Percentiles rank a stretch among this genome's conserved stretches.
Conservation (phyloP, 495 filamentous ascomycete genomes). For the Hypoxylon subgilvum region DNA sequence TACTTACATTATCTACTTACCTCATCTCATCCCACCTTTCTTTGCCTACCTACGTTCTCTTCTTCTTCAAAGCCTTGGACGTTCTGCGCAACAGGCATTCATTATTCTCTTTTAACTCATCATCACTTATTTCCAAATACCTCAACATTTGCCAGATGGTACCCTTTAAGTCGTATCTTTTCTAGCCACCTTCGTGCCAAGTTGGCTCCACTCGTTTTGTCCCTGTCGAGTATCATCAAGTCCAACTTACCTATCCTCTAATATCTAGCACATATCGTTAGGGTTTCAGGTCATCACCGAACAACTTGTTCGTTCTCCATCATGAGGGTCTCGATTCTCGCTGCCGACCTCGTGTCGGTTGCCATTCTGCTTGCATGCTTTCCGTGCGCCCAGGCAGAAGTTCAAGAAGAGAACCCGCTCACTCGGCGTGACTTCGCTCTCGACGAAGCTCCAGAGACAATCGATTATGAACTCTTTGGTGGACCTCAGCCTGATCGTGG, state of each 20-base stretch:
- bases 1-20: not conserved
- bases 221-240: not conserved
- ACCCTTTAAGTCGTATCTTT: not conserved
- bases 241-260: not conserved
- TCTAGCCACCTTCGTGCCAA: not conserved
- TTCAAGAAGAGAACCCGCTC: conserved; percentile 34
- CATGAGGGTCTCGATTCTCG: conserved; percentile 48
- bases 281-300: not conserved
- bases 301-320: conserved; percentile 9
- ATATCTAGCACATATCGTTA: conserved; percentile 14
- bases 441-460: conserved; percentile 15
- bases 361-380: conserved; percentile 41
- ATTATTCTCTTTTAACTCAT: not conserved
- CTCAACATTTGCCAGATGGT: not conserved
- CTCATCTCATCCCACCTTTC: not conserved
- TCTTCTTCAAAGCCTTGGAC: not conserved
- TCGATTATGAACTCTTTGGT: conserved; percentile 38
- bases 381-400: conserved; percentile 38
- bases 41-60: not conserved
- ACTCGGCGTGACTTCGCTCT: conserved; percentile 24
- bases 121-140: not conserved
- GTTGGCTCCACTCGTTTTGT: conserved; percentile 14
- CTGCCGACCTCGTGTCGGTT: conserved; percentile 45
- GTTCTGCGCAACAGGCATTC: not conserved
- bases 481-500: conserved; percentile 35